Conservation (phyloP, 2,329 filamentous ascomycete species). For the Fonsecaea pedrosoi region DNA sequence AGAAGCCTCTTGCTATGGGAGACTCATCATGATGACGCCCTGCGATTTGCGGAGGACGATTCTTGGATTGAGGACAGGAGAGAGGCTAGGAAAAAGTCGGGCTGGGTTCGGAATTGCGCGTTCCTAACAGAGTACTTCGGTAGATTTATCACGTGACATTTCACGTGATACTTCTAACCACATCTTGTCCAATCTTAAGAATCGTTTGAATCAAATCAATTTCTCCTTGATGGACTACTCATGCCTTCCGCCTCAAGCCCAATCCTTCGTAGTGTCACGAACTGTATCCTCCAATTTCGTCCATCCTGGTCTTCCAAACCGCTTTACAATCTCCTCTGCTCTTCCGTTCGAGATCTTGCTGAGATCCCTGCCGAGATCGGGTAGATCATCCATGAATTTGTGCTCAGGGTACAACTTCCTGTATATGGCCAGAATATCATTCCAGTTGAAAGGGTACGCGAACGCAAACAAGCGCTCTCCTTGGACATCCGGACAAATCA, state of each 20-base stretch:
- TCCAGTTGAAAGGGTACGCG: constrained; percentile 56
- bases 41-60: constrained; percentile 25
- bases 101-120: constrained; percentile 12
- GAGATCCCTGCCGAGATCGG: constrained; percentile 30
- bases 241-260: constrained; percentile 3
- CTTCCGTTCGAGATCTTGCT: constrained; percentile 29
- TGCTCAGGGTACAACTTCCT: constrained; percentile 48
- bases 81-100: constrained; percentile 28
- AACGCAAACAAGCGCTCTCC: constrained; percentile 63
- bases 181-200: background rate
- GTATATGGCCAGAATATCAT: constrained; percentile 49
- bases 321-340: constrained; percentile 33
- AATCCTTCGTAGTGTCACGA: constrained; percentile 16
- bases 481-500: constrained; percentile 54
- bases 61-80: constrained; percentile 2
- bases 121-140: background rate
- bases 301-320: constrained; percentile 30
- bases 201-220: background rate
- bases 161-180: background rate
- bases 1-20: constrained; percentile 1
- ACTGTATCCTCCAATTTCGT: constrained; percentile 30
- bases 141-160: background rate
- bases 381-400: constrained; percentile 40
- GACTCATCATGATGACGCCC: constrained; percentile 27
- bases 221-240: background rate